Base-by-base conservation (phyloP, 768 basidiomycete species). In the Mycena kentingensis region DNA sequence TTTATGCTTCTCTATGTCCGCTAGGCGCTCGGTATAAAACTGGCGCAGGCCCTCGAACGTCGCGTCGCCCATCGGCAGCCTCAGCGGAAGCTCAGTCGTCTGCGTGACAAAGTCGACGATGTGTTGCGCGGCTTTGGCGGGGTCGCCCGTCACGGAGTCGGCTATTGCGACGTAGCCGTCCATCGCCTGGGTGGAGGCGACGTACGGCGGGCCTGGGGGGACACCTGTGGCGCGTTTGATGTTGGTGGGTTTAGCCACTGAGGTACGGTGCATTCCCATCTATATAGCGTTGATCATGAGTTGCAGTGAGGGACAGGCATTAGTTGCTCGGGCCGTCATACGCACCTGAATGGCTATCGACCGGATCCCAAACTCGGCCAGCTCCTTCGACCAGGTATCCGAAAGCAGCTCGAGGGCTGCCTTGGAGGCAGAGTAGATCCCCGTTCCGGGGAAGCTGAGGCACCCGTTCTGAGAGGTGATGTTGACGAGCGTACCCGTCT, bases 401-500 rank as follows among this genome's bases (percentile, higher is more conserved):
- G 47, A 47, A 11, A 45, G 31, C 15, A 49, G 46, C 35, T 53
- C 46, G 6, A 68, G 39, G 5, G 66, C 67, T 10, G 54, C 55
- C 49, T 71, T 71, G 4, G 67, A 63, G 10, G 66, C 60, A 38
- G 44, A 43, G 49, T 71, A 71, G 4, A 69, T 46, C 4, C 69
- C 68, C 7, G 36, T 51, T 22, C 54, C 61, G 3, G 51, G n/a
- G 13, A 51, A 26, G 21, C 39, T 57, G 24, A 51, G 18, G 41
- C 49, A 32, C 16, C 38, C 44, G 29, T 36, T 28, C 21, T 48
- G 45, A 21, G 71, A 73, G 26, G 67, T 67, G 31, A 70, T 47
- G 59, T 63, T 69, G 29, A 69, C 62, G 39, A 71, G 57, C 34
- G 64, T 67, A 3, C 71, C 71, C 15, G 58, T 45, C 49, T 63